These are phyloP conservation scores for Backusella australiensis DNA, from an alignment of 192 early-diverging fungal genomes.

Conservation along the genomic window DNA sequence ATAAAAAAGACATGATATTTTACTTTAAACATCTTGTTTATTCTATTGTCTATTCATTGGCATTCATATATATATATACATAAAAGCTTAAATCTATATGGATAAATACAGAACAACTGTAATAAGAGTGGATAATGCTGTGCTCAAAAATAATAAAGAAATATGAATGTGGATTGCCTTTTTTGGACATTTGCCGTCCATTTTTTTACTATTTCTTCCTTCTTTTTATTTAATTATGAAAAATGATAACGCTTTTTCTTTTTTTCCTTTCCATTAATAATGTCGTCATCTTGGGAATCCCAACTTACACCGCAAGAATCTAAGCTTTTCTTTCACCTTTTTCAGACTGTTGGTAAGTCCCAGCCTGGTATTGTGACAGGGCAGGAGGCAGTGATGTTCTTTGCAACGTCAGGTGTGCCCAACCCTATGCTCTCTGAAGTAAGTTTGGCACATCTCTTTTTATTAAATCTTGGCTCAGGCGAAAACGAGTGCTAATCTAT, in stretches of 20 bases:
- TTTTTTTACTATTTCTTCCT: not conserved
- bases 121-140: not conserved
- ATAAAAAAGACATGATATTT: not conserved
- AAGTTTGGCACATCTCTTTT: conserved; percentile 7
- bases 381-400: conserved; percentile 67
- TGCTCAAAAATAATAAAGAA: not conserved
- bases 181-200: not conserved
- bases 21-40: not conserved
- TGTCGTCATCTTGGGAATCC: conserved; percentile 25
- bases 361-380: conserved; percentile 68
- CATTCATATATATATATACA: not conserved
- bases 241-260: not conserved
- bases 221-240: not conserved
- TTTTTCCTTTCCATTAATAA: not conserved
- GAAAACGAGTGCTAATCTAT: not conserved
- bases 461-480: not conserved
- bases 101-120: too few species aligned
- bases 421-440: conserved; percentile 58
- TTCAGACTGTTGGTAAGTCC: conserved; percentile 56
- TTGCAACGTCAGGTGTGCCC: conserved; percentile 69
- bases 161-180: not conserved
- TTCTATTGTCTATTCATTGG: not conserved
- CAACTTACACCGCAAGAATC: conserved; percentile 60
- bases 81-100: not conserved
- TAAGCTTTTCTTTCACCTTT: conserved; percentile 58